Base-by-base conservation (phyloP, 768 basidiomycete species). In the Amanita jacksonii region DNA sequence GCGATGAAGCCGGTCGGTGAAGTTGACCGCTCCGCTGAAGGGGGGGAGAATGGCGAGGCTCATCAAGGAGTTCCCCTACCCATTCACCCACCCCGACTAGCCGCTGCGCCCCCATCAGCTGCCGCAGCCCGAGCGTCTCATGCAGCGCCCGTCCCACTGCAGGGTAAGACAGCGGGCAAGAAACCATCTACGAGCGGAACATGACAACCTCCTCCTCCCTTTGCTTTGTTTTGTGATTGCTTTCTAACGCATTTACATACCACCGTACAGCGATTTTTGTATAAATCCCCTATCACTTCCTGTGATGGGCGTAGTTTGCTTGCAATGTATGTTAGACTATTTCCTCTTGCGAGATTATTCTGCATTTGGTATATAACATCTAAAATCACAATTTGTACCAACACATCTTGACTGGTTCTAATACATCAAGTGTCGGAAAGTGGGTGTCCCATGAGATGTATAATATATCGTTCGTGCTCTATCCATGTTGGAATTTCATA, bases 1-100 rank as follows among this genome's bases (percentile, higher is more conserved):
- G 71, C 71, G 51, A 81, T 88, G 79, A 88, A 88, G 54, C 85
- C 85, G 10, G 82, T 88, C 3, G 85, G 79, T 13, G 78, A 76
- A 32, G 57, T 57, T n/a, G 59, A 57, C 18, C 51, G 49, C 7
- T 23, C 35, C 38, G 43, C 3, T 40, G 51, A 51, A 12, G 46
- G 49, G 30, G 36, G 27, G n/a, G 48, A 47, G 24, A 38, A 32
- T 18, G 39, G 41, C 16, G 36, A 38, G 23, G 15, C 8, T 38
- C n/a, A 16, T 4, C 36, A 37, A 22, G 27, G n/a, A 28, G 25
- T 45, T 28, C 20, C 48, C 16, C 24, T 47, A 32, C 38, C 43
- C 13, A 46, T 52, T 37, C 64, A 61, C n/a, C 50, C 59, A 2
- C 62, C 65, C 2, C 58, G 60, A 19, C 19, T 65, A 15, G 59